Base-by-base conservation (phyloP, 495 filamentous ascomycete genomes). In the Aspergillus affinis region DNA sequence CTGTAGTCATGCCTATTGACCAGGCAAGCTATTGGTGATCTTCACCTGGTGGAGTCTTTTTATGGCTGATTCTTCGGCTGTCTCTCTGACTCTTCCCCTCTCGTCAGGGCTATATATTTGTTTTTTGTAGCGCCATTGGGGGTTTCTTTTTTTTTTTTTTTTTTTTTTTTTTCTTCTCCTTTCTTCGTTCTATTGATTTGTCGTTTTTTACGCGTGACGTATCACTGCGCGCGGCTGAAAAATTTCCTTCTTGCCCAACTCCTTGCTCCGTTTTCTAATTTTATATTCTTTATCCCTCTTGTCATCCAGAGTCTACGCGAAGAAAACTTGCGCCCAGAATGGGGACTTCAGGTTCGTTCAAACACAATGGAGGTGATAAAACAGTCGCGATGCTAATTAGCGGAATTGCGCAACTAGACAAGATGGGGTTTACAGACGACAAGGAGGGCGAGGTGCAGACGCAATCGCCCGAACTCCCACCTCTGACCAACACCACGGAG, bases 401-500 rank as follows among this genome's bases (percentile, higher is more conserved):
- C 55, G 20, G 17, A 30, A 30, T 52, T 27, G 13, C 55, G 3
- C 32, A 9, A 41, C 17, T 68, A 60, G 75, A 74, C 19, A 51
- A 50, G 18, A 44, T 49, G 27, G 12, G 29, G 18, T 15, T 44
- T 5, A 30, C 41, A 18, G 53, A 60, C 49, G 63, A 67, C 12
- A 66, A 70, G 51, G 67, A 70, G 48, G 67, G 65, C 27, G 74
- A 72, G 54, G 49, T 62, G 26, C 65, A 72, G 18, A 54, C 64
- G 19, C 50, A 61, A 29, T 19, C 51, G 20, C 20, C 50, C 15
- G 75, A 72, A 13, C 63, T 74, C 13, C 75, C 75, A 45, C 63
- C 59, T 29, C 72, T 80, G 32, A 72, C 66, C 9, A 59, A 61
- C 0, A 91, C 88, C 36, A 90, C 88, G 12, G 90, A 93, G 77